These are phyloP conservation scores for Verticillium zaregamsianum DNA, from an alignment of 2,329 filamentous ascomycete genomes.

Conservation along the genomic window DNA sequence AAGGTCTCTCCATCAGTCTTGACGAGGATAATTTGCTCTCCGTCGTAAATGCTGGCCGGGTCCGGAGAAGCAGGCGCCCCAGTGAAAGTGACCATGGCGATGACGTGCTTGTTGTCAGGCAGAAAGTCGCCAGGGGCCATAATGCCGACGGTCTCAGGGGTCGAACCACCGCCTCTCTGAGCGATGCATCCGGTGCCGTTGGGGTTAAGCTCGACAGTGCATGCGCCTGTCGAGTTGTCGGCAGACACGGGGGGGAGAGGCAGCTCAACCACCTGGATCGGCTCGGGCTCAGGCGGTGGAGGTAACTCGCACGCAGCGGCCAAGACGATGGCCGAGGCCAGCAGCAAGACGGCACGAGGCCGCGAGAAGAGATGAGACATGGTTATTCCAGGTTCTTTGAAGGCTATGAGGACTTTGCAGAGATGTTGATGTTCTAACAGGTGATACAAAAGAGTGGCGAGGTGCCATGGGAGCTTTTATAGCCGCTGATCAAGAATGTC, in stretches of 20 bases:
- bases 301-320: no score
- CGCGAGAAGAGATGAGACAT: no score
- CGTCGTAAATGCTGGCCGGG: slow-evolving; percentile 33
- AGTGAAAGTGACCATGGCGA: slow-evolving; percentile 31
- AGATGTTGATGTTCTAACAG: no score
- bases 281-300: slow-evolving; percentile 22
- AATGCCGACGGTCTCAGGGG: slow-evolving; percentile 5
- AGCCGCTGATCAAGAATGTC: no score
- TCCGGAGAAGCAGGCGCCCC: slow-evolving; percentile 34
- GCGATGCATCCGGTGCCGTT: slow-evolving; percentile 31
- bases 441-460: no score
- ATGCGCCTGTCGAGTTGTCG: slow-evolving; percentile 22
- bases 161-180: neutral
- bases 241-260: slow-evolving; percentile 30
- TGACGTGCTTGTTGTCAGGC: slow-evolving; percentile 36
- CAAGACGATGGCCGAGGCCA: no score
- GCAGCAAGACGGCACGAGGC: no score
- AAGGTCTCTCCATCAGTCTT: slow-evolving; percentile 36
- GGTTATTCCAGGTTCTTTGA: no score
- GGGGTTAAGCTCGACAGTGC: slow-evolving; percentile 26
- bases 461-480: no score
- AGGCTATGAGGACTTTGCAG: no score
- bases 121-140: slow-evolving; percentile 24
- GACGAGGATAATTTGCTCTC: slow-evolving; percentile 35
- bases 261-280: slow-evolving; percentile 27